A percentile compares a stretch with the other conserved stretches of the same genome.
Evolutionary conservation across 257 asterid species (phyloP).

Genomic region (Ocimum tenuiflorum): DNA sequence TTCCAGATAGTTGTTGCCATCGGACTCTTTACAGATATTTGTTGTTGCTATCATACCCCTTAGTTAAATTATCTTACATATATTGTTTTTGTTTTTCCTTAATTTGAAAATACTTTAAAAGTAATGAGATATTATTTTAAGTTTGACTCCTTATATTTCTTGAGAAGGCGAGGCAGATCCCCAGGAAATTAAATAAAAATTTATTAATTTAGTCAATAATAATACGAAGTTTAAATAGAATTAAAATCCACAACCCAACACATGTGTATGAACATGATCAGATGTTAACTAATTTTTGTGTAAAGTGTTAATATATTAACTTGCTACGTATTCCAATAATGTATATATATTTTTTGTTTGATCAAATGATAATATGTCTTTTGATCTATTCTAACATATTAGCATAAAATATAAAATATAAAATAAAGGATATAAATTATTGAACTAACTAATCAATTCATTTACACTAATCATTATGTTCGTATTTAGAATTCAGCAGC

Average conservation of each 20-base stretch:
- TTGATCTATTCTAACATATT: too few species aligned
- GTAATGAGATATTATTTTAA: neutral
- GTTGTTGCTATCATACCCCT: too few species aligned
- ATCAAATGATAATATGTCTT: too few species aligned
- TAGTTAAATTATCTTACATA: neutral
- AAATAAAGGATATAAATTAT: too few species aligned
- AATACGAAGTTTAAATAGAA: neutral
- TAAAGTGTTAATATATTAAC: too few species aligned
- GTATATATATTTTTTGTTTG: too few species aligned
- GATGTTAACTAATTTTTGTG: too few species aligned
- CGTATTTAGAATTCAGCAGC: neutral
- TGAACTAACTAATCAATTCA: neutral
- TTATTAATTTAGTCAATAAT: neutral
- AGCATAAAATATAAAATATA: too few species aligned
- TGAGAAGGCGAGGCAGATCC: neutral
- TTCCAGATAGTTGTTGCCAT: neutral
- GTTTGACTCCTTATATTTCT: neutral
- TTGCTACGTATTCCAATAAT: too few species aligned
- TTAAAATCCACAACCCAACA: neutral
- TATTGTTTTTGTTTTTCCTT: neutral
- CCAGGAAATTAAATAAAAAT: neutral
- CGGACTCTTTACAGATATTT: too few species aligned
- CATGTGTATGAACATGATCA: too few species aligned
- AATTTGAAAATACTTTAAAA: neutral
- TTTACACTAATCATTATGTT: neutral